A percentile compares a stretch with the other conserved stretches of the same genome.
phyloP scores from a whole-genome alignment of 139 green algal genomes.

The Bryopsis sp. region DNA sequence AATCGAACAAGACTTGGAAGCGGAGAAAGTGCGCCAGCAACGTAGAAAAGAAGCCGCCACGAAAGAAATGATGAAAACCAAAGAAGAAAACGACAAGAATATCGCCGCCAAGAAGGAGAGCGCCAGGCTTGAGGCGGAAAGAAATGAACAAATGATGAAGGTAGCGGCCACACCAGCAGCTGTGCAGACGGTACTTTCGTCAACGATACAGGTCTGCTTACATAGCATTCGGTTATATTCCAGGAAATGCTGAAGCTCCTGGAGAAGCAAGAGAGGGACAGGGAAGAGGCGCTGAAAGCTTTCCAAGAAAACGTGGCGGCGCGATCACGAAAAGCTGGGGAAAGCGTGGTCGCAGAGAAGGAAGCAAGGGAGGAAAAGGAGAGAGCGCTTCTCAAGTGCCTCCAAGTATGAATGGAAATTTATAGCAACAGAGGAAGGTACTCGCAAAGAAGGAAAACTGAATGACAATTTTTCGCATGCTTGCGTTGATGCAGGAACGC shows the following conservation, averaged over 20 bases:
- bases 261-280: not conserved
- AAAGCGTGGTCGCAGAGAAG: not conserved
- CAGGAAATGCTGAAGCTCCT: constrained; percentile 2
- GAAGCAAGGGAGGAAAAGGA: not conserved
- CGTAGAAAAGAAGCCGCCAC: not conserved
- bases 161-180: not conserved
- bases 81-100: not conserved
- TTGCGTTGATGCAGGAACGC: not conserved
- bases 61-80: not conserved
- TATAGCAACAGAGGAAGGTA: too few relatives aligned
- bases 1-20: too few relatives aligned
- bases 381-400: not conserved
- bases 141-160: not conserved
- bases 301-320: not conserved
- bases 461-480: too few relatives aligned
- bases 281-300: not conserved
- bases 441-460: too few relatives aligned
- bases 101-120: not conserved
- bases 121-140: not conserved
- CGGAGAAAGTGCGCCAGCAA: too few relatives aligned
- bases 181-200: not conserved
- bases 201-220: not conserved
- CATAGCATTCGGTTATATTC: not conserved
- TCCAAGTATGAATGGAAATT: too few relatives aligned
- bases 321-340: not conserved